Evolutionary conservation across 148 eudicot species (phyloP), one percentile per base, ranked within the genome.

Genomic region (Pharnaceum exiguum): DNA sequence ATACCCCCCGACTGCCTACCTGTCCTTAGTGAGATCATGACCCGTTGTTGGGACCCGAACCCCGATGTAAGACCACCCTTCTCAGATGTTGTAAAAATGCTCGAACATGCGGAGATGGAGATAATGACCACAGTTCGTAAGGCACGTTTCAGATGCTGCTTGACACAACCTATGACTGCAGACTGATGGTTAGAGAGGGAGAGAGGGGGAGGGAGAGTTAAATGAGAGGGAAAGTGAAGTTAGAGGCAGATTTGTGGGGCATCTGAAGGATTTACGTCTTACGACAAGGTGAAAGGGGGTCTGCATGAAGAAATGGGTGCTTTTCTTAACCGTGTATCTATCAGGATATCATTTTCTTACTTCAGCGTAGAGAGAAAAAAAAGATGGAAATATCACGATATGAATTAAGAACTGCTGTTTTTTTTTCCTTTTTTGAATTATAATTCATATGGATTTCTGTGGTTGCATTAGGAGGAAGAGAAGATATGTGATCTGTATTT

Each of bases 61-160:
- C 86, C 98, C 0, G 88, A 88, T 65, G 81, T 75, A 1, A 72
- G 98, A 72, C 98, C 98, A 7, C 78, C 90, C 25, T 91, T 91
- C 65, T 57, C 83, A 0, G 86, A 88, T 45, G 82, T 91, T 0
- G 90, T 91, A 16, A 75, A 57, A 65, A 88, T 91, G 96, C 90
- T 91, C 23, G 96, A 91, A 68, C 70, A 72, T 54, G 96, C 97
- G 6, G 96, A 87, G 70, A 80, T 66, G 4, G 97, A 84, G 71
- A 74, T 91, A 62, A 73, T 87, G 89, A 91, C 89, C n/a, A 82
- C 85, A 15, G 90, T 77, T 18, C 80, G 97, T 1, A 91, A 87
- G 72, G 97, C 97, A 6, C 95, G 96, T 57, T 91, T 91, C 82
- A 84, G 97, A 79, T 91, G 97, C 87, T 91, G 97, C 79, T 67